Evolutionary conservation across 129 eudicot species (phyloP).

Genomic region (Centrapalus pauciflorus): DNA sequence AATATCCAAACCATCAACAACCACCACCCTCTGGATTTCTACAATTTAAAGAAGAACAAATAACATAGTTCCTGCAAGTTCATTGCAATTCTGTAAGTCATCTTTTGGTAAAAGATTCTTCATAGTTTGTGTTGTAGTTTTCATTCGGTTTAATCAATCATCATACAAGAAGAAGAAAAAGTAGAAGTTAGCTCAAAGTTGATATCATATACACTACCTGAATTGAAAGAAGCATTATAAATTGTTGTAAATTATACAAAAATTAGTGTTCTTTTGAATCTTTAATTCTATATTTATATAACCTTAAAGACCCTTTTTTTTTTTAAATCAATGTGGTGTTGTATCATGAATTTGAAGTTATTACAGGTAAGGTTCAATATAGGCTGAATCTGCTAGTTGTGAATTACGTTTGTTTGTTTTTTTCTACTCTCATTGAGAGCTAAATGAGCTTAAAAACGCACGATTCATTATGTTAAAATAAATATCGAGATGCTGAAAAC

Average conservation of each 20-base stretch:
- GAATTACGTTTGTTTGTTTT: neutral
- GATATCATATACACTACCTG: constrained; percentile 17
- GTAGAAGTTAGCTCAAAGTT: constrained; percentile 31
- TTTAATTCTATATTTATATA: neutral
- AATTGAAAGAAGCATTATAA: constrained; percentile 19
- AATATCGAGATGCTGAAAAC: neutral
- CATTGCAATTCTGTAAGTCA: neutral
- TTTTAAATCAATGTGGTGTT: constrained; percentile 10
- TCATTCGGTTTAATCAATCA: constrained; percentile 18
- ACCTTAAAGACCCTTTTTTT: constrained; percentile 8
- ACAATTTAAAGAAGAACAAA: constrained; percentile 77
- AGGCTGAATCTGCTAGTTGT: constrained; percentile 11
- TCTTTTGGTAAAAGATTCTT: constrained; percentile 12
- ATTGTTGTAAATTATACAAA: constrained; percentile 22
- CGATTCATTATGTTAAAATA: neutral
- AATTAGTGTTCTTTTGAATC: constrained; percentile 18
- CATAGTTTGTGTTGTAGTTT: constrained; percentile 21
- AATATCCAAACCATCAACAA: constrained; percentile 46
- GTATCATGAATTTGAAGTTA: constrained; percentile 27
- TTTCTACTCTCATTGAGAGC: too few species aligned
- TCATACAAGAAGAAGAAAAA: constrained; percentile 11
- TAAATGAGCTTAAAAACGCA: neutral
- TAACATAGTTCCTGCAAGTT: constrained; percentile 25
- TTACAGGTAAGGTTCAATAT: constrained; percentile 17
- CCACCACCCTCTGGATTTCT: constrained; percentile 47